Percentiles rank a stretch among this genome's conserved stretches.
These are phyloP conservation scores for Colletotrichum noveboracense DNA, from an alignment of 2,329 filamentous ascomycete species.

Conservation along the genomic window DNA sequence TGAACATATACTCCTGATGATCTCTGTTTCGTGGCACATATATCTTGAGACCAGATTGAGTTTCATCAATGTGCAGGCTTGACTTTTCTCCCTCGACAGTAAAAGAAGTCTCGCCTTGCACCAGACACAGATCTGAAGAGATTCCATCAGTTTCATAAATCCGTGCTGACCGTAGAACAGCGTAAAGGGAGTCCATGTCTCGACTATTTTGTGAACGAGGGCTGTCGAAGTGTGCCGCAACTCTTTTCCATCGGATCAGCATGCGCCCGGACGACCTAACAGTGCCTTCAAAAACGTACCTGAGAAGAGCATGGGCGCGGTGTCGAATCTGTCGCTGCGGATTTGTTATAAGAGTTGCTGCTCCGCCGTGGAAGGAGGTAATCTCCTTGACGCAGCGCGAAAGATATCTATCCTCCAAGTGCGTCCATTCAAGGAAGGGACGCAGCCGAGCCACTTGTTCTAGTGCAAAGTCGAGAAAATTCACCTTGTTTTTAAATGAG, in stretches of 20 bases:
- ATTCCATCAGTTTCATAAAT: conserved; percentile 36
- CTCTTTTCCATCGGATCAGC: background rate
- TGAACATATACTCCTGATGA: conserved; percentile 33
- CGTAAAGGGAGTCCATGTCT: background rate
- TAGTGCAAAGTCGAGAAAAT: background rate
- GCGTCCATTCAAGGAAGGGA: conserved; percentile 37
- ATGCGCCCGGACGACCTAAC: accelerated
- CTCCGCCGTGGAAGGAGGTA: conserved; percentile 27
- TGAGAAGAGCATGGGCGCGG: background rate
- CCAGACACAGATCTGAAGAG: conserved; percentile 29
- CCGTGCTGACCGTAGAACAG: conserved; percentile 6
- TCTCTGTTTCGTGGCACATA: conserved; percentile 35
- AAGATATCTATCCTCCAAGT: conserved; percentile 34
- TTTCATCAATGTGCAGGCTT: conserved; percentile 34
- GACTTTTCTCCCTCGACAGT: conserved; percentile 21
- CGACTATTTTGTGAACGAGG: background rate
- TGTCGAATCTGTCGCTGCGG: background rate
- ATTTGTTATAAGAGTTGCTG: background rate
- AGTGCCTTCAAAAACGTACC: background rate
- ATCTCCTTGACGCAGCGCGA: conserved; percentile 37
- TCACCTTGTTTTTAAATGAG: background rate
- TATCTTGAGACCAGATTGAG: conserved; percentile 23
- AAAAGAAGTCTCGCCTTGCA: conserved; percentile 26
- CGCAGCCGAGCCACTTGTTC: background rate
- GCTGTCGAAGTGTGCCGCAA: background rate